Evolutionary conservation across 169 alveolate genomes (phyloP), one percentile per base, ranked within the genome.

Genomic region (Fabrea salina): DNA sequence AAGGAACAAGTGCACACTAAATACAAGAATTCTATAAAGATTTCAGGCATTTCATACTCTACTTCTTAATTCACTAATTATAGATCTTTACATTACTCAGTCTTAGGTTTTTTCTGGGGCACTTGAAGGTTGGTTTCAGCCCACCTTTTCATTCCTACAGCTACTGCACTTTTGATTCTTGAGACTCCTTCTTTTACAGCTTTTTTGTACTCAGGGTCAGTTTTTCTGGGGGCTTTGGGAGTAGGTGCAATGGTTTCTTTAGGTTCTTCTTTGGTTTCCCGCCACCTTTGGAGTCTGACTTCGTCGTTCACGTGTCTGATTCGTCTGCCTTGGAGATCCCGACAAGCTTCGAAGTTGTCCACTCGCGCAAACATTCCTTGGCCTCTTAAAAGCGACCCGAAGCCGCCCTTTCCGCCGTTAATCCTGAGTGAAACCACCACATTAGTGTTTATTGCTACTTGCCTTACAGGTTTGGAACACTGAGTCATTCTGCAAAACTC

Each of bases 261-360:
- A 16, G 7, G 19, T 43, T 44, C 22, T 68, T 27, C 78, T 82
- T 86, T 79, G 64, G 81, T 86, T 67, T 80, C 66, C 70, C 85
- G 68, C 94, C 94, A 89, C 58, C 77, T 91, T 30, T 81, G 83
- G 57, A 89, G 59, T 67, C 84, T 84, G 32, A 83, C 75, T 70
- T 82, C 88, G 57, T 82, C 86, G 51, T 86, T 85, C 8, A 87
- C 89, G 56, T 89, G 85, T 41, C 94, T 68, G n/a, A 89, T 50
- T 75, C 94, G 78, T 50, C 86, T 70, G 6, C 90, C 90, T 3
- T 74, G 25, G 27, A 84, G 61, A 50, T 84, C 90, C 32, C 90
- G 53, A 77, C 84, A 78, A 43, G 77, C 53, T 35, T 70, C 66
- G 35, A 32, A 37, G 49, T 50, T 50, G 35, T 35, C 53, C 25